Evolutionary conservation across 768 basidiomycete genomes (phyloP), one percentile per base, ranked within the genome.

Genomic region (Ramaria sp.): DNA sequence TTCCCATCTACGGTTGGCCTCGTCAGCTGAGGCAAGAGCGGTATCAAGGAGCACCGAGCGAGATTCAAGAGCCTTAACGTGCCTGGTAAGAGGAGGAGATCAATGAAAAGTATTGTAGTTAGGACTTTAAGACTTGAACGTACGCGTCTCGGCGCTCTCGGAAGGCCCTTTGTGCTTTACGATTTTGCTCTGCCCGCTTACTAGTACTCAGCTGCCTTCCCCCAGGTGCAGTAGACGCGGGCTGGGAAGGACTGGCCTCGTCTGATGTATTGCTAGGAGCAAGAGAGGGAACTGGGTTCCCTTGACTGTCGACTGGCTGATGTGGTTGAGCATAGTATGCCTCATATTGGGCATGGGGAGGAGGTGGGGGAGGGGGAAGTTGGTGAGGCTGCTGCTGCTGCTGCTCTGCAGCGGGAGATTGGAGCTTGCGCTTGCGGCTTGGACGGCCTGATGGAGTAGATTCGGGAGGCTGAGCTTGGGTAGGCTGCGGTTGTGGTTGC

Each of bases 181-280:
- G 77, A 67, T 96, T 96, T 71, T 96, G 92, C 63, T 94, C 92
- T 41, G 92, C 92, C 9, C 92, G 79, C 64, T 92, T 93, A 65
- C 82, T 86, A 63, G 76, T 80, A 67, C 84, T 88, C 48, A 92
- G 73, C 10, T 79, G 69, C 45, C 88, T 73, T 24, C 76, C 75
- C 18, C 69, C 66, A 45, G 49, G 16, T 15, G 28, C 16, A 15
- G 25, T 30, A 9, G 34, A n/a, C 24, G 52, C 3, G 32, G 56
- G n/a, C 20, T 47, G 43, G 27, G 52, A 16, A n/a, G 57, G 34
- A 32, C 30, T 36, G 7, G 18, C 39, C 2, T 67, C 58, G 60
- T 69, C 61, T 58, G 67, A 69, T 38, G 67, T 67, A 44, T 68
- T 71, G 52, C 69, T 61, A 22, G 66, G 57, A 7, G 65, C 58